Evolutionary conservation across 345 rosid species (phyloP).

Genomic region (Heritiera fomes): DNA sequence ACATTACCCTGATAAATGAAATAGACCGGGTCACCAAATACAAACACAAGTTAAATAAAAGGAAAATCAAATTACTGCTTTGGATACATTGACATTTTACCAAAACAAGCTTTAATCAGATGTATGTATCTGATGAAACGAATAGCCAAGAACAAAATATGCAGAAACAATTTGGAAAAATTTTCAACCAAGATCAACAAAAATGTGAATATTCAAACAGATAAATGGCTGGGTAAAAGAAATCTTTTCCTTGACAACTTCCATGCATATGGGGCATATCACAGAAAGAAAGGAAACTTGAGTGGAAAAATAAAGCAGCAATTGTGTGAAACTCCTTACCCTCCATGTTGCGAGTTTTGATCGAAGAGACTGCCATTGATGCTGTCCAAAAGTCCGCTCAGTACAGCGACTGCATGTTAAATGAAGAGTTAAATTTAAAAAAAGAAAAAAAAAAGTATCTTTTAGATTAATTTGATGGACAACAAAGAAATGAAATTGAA

Average conservation of each 20-base stretch:
- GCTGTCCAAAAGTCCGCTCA: slow-evolving; percentile 71
- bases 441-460: neutral
- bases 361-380: slow-evolving; percentile 69
- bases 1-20: slow-evolving; percentile 62
- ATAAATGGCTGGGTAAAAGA: neutral
- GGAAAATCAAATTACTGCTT: neutral
- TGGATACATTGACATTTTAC: neutral
- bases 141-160: neutral
- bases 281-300: neutral
- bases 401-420: slow-evolving; percentile 59
- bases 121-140: neutral
- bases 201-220: neutral
- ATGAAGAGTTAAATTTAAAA: neutral
- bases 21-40: slow-evolving; percentile 8
- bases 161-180: neutral
- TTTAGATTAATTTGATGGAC: neutral
- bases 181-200: neutral
- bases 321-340: slow-evolving; percentile 42
- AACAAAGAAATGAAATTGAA: neutral
- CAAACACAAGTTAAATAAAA: neutral
- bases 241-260: neutral
- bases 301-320: neutral
- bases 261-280: neutral
- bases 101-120: neutral
- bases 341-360: slow-evolving; percentile 72